A percentile compares a stretch with the other conserved stretches of the same genome.
These are phyloP conservation scores for Monilinia laxa DNA, from an alignment of 2,329 filamentous ascomycete species.

Conservation along the genomic window DNA sequence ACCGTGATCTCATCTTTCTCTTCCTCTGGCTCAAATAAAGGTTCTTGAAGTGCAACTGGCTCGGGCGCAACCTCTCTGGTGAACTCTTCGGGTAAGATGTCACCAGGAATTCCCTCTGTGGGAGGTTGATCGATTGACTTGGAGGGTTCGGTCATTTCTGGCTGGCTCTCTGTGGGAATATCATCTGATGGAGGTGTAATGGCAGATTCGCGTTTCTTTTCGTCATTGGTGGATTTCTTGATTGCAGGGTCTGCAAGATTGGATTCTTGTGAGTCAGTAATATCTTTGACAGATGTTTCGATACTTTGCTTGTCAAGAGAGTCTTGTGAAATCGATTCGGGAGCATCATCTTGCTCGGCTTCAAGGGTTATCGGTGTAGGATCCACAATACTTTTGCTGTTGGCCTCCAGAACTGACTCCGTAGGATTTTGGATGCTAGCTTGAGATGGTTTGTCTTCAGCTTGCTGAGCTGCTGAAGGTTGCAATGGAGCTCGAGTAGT, in stretches of 20 bases:
- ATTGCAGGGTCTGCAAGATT: not conserved
- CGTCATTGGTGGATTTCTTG: constrained; percentile 29
- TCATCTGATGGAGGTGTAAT: constrained; percentile 21
- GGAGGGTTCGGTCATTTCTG: not conserved
- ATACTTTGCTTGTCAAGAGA: not conserved
- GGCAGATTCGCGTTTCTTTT: constrained; percentile 27
- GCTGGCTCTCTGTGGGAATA: not conserved
- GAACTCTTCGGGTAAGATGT: not conserved
- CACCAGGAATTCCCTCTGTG: constrained; percentile 1
- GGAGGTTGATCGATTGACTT: constrained; percentile 8
- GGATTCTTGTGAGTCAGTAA: not conserved
- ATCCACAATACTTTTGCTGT: not conserved
- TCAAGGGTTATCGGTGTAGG: not conserved
- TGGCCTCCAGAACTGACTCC: not conserved
- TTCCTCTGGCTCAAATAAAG: not conserved
- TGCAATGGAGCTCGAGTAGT: not conserved
- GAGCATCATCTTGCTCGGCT: not conserved
- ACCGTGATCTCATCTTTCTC: not conserved
- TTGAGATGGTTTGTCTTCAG: constrained; percentile 18
- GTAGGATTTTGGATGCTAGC: not conserved
- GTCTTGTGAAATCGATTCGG: not conserved
- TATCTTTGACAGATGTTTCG: constrained; percentile 6
- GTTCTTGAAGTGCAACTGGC: not conserved
- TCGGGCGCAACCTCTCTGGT: not conserved
- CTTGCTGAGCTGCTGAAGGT: not conserved